Evolutionary conservation across 2,329 filamentous ascomycete genomes (phyloP), one percentile per base, ranked within the genome.

Genomic region (Nannizziopsis barbatae): DNA sequence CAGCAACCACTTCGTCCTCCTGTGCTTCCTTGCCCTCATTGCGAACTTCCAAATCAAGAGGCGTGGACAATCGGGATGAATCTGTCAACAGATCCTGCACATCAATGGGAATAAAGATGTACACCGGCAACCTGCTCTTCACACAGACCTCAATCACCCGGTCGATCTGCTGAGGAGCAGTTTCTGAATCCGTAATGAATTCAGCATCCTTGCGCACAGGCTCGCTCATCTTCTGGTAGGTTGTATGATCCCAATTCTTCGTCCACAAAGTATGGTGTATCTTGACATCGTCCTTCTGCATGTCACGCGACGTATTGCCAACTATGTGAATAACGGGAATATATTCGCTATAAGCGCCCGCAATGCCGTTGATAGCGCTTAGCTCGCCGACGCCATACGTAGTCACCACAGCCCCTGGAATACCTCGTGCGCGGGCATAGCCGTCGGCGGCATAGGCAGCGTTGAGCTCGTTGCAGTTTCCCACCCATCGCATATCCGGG

Each of bases 321-420:
- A 83, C 79, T 49, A 83, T 80, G 55, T 77, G 75, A 22, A 85
- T 76, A 6, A 77, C 71, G 31, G 69, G 67, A 4, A 74, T 72
- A 65, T 76, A 79, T 62, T 80, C 68, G 1, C 77, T 75, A 60
- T 82, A 83, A 5, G 73, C 64, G 50, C 65, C 65, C 54, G 57
- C 56, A 15, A 64, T 57, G 27, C 61, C 62, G 52, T 65, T 65
- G 50, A 65, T 58, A 10, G 59, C 56, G 44, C 58, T 62, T 17
- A 73, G 62, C 52, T 75, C 72, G 7, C 77, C 78, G 1, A 81
- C 77, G 3, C 77, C 78, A 55, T 79, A 79, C 0, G 77, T 79
- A 0, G 78, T 81, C 30, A 80, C 38, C n/a, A 54, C 49, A 8
- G 46, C 52, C 32, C 64, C 69, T 5, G 65, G 63, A 5, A 74